Percentiles rank a stretch among this genome's conserved stretches.
Conservation (phyloP, 1,139 yeast species). For the Yamadazyma dushanensis region DNA sequence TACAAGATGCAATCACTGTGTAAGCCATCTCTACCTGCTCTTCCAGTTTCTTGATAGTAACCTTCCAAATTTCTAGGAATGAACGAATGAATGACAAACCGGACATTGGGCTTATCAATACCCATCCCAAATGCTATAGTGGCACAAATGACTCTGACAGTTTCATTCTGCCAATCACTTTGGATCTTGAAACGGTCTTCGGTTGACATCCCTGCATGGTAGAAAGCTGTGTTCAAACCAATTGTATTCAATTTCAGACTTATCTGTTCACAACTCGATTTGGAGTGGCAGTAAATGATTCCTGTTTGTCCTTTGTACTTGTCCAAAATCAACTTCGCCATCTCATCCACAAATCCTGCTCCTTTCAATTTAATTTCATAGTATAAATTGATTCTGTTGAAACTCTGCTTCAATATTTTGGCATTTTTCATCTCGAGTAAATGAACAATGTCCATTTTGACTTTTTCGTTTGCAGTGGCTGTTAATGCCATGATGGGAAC, state of each 20-base stretch:
- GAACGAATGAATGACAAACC: slow-evolving; percentile 88
- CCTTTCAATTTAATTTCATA: slow-evolving; percentile 75
- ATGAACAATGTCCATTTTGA: slow-evolving; percentile 80
- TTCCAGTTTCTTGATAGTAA: slow-evolving; percentile 97
- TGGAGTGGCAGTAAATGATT: slow-evolving; percentile 90
- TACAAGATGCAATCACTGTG: slow-evolving; percentile 80
- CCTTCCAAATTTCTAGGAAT: slow-evolving; percentile 92
- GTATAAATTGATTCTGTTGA: slow-evolving; percentile 81
- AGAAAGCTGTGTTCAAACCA: slow-evolving; percentile 71
- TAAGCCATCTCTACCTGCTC: slow-evolving; percentile 95
- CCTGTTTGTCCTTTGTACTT: slow-evolving; percentile 69
- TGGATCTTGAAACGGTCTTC: slow-evolving; percentile 74
- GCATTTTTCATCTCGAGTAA: slow-evolving; percentile 61
- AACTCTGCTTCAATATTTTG: slow-evolving; percentile 68
- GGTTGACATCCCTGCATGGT: slow-evolving; percentile 92
- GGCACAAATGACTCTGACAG: slow-evolving; percentile 81
- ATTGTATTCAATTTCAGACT: slow-evolving; percentile 56
- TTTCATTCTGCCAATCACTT: slow-evolving; percentile 75
- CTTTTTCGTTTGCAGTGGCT: slow-evolving; percentile 95
- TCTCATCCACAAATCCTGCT: slow-evolving; percentile 57
- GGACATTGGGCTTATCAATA: slow-evolving; percentile 91
- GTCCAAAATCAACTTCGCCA: slow-evolving; percentile 53
- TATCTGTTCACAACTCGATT: slow-evolving; percentile 83
- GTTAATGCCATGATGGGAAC: slow-evolving; percentile 95
- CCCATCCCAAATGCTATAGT: slow-evolving; percentile 99